Conservation (phyloP, 2,329 filamentous ascomycete species). For the Penicillium olsonii region DNA sequence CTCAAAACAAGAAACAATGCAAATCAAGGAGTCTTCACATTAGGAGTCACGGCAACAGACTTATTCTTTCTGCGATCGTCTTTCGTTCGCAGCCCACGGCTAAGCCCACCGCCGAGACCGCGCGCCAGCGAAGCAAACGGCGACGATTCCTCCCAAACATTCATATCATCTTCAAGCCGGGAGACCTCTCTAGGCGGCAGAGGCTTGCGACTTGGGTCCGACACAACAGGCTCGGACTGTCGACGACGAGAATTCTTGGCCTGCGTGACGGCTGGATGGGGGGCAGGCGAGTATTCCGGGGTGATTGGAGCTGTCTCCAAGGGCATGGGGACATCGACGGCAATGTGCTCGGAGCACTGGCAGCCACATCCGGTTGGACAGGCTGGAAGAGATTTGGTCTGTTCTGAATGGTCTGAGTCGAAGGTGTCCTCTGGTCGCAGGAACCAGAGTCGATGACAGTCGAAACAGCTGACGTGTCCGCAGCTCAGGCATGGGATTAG, state of each 20-base stretch:
- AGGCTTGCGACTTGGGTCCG: constrained; percentile 14
- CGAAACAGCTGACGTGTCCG: constrained; percentile 50
- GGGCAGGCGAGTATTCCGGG: not conserved
- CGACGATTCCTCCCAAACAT: constrained; percentile 36
- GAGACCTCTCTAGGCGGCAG: constrained; percentile 17
- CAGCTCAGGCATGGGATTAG: constrained; percentile 50
- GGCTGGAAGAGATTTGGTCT: constrained; percentile 23
- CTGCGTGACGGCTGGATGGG: constrained; percentile 5
- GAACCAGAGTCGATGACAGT: constrained; percentile 49
- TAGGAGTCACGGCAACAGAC: constrained; percentile 14
- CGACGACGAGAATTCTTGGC: constrained; percentile 25
- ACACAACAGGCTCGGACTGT: constrained; percentile 19
- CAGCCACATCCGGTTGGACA: constrained; percentile 54
- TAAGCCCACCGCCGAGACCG: constrained; percentile 45
- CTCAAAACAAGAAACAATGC: not conserved
- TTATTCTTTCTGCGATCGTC: constrained; percentile 34
- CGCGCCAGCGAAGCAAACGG: constrained; percentile 44
- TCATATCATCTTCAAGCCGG: constrained; percentile 38
- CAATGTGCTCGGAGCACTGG: constrained; percentile 43
- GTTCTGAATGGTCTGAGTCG: constrained; percentile 12
- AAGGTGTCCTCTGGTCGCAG: constrained; percentile 18
- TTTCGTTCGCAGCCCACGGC: constrained; percentile 38
- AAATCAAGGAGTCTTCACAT: constrained; percentile 8
- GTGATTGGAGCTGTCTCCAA: constrained; percentile 16
- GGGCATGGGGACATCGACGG: constrained; percentile 35